phyloP scores from a whole-genome alignment of 371 early-diverging fungal species.

The Mucor velutinosus region DNA sequence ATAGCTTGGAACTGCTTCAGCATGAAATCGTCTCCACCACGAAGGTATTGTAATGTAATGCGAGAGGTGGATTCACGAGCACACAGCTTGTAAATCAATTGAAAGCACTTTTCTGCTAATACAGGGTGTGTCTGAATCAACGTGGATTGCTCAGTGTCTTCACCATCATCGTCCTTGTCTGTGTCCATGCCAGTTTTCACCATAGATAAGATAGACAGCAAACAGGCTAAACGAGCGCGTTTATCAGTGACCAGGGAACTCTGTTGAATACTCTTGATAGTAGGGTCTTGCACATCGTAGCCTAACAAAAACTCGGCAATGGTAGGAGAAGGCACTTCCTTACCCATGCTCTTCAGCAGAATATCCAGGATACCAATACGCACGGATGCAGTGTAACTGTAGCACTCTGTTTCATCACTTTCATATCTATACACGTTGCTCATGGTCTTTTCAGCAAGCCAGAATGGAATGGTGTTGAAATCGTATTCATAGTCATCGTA shows the following conservation, averaged over 20 bases:
- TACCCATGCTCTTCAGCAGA: constrained; percentile 58
- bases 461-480: constrained; percentile 38
- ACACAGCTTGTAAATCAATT: constrained; percentile 77
- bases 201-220: constrained; percentile 70
- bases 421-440: constrained; percentile 17
- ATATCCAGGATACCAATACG: constrained; percentile 76
- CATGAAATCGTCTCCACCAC: constrained; percentile 74
- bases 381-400: constrained; percentile 36
- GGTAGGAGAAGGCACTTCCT: constrained; percentile 55
- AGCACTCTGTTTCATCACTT: constrained; percentile 1
- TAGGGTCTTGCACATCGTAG: constrained; percentile 49
- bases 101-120: constrained; percentile 83
- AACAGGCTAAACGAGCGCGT: constrained; percentile 43
- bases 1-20: constrained; percentile 54
- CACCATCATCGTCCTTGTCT: background rate
- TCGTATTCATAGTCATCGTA: constrained; percentile 39
- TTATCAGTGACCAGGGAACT: constrained; percentile 21
- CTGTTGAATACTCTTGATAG: constrained; percentile 23
- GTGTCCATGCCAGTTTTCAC: constrained; percentile 23
- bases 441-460: constrained; percentile 26
- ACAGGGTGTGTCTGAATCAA: constrained; percentile 61
- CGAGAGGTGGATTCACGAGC: constrained; percentile 64
- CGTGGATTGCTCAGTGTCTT: constrained; percentile 25
- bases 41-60: constrained; percentile 76
- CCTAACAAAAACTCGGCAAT: constrained; percentile 89